Evolutionary conservation across 257 asterid genomes (phyloP).

Genomic region (Misopates orontium): DNA sequence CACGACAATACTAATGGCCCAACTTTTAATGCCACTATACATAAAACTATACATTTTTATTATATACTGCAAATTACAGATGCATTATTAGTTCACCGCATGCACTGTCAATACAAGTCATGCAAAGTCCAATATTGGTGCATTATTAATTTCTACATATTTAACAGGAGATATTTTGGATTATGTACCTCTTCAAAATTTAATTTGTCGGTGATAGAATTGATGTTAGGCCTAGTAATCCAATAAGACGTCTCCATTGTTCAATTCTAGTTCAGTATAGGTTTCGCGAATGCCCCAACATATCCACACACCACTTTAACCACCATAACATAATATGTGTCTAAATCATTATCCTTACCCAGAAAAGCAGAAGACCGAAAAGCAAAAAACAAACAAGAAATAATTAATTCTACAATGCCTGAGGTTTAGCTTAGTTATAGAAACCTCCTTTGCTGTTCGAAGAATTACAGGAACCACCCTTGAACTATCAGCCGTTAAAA

Average conservation of each 20-base stretch:
- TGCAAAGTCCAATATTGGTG: background rate
- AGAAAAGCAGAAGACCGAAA: background rate
- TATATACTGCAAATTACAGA: background rate
- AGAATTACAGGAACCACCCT: too few relatives aligned
- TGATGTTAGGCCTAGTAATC: too few relatives aligned
- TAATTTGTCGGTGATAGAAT: background rate
- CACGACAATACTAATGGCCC: background rate
- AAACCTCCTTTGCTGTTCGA: too few relatives aligned
- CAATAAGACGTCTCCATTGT: too few relatives aligned
- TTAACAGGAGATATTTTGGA: constrained; percentile 4
- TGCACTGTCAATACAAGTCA: constrained; percentile 13
- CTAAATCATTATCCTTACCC: background rate
- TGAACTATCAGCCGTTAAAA: too few relatives aligned
- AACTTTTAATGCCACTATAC: constrained; percentile 1
- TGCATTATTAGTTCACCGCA: constrained; percentile 14
- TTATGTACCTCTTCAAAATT: background rate
- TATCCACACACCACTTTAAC: background rate
- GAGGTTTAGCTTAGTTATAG: too few relatives aligned
- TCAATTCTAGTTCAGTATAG: background rate
- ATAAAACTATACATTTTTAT: background rate
- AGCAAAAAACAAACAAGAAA: background rate
- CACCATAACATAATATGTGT: constrained; percentile 9
- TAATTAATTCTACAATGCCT: too few relatives aligned
- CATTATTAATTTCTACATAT: background rate
- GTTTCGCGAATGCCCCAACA: background rate